Percentiles rank a stretch among this genome's conserved stretches.
These are phyloP conservation scores for Ricinus communis DNA, from an alignment of 345 rosid species.

Conservation along the genomic window DNA sequence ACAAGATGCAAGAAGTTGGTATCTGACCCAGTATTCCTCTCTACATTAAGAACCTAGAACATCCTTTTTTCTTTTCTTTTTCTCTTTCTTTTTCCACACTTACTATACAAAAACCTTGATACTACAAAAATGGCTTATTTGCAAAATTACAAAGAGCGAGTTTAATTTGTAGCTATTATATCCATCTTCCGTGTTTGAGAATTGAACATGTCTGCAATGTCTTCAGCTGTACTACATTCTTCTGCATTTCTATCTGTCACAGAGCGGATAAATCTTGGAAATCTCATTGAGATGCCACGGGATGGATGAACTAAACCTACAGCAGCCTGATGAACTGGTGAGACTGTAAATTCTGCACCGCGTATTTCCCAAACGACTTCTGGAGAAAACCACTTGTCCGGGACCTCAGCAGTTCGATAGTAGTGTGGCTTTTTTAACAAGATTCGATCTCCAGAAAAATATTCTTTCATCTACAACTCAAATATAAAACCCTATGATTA, in stretches of 20 bases:
- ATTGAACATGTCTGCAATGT: conserved; percentile 69
- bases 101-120: too few species aligned
- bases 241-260: conserved; percentile 57
- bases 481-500: not conserved
- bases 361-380: conserved; percentile 79
- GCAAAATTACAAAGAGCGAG: not conserved
- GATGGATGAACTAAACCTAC: conserved; percentile 74
- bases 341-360: conserved; percentile 86
- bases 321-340: conserved; percentile 80
- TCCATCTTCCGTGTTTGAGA: conserved; percentile 75
- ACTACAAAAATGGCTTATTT: not conserved
- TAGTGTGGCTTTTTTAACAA: conserved; percentile 64
- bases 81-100: too few species aligned
- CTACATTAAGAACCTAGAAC: too few species aligned
- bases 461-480: conserved; percentile 75
- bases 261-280: conserved; percentile 60
- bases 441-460: conserved; percentile 61
- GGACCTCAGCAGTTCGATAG: conserved; percentile 69
- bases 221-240: conserved; percentile 73
- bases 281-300: conserved; percentile 80
- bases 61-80: too few species aligned
- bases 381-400: conserved; percentile 79
- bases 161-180: conserved; percentile 26
- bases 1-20: too few species aligned
- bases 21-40: too few species aligned